Evolutionary conservation across 2,329 filamentous ascomycete species (phyloP), one percentile per base, ranked within the genome.

Genomic region (Pyrenochaeta sp.): DNA sequence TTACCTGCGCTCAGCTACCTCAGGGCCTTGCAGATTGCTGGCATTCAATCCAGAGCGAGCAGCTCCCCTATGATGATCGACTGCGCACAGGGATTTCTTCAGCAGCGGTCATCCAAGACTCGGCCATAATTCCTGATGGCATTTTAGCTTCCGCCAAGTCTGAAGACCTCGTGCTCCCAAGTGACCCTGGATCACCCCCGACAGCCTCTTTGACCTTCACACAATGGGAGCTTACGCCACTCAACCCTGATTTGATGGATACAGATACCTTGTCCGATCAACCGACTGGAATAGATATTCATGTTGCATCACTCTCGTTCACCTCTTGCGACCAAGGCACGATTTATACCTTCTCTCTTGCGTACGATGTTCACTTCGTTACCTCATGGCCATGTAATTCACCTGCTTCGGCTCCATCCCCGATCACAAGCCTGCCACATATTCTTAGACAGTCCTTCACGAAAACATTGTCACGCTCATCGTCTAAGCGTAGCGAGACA

Each of bases 281-380:
- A 12, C 43, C 55, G 11, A 57, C 58, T 0, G 67, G 67, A 48
- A 55, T 49, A n/a, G 67, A 71, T 15, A 60, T 66, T 6, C 60
- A 68, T 17, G 63, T 61, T 2, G 68, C 71, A 14, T 65, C 68
- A 1, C 48, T 79, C 20, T 74, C 70, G 1, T 79, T 80, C 58
- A 63, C 54, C 9, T 63, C 64, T 14, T 45, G 64, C 6, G 52
- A 60, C 1, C 49, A 52, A 17, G 43, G 35, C 10, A 48, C 42
- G 4, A 56, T 43, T 2, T 56, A 70, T 41, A 66, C 58, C 2
- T 49, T 76, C n/a, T 61, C 78, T 1, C 69, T 86, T 21, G 73
- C 69, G 14, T 77, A 83, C 64, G 82, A 85, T 52, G 77, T 83
- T 12, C 77, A 81, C 23, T 86, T 85, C 62, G 72, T 87, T 37